Evolutionary conservation across 1,284 basidiomycete genomes (phyloP), one percentile per base, ranked within the genome.

Genomic region (Ceratobasidium sp.): DNA sequence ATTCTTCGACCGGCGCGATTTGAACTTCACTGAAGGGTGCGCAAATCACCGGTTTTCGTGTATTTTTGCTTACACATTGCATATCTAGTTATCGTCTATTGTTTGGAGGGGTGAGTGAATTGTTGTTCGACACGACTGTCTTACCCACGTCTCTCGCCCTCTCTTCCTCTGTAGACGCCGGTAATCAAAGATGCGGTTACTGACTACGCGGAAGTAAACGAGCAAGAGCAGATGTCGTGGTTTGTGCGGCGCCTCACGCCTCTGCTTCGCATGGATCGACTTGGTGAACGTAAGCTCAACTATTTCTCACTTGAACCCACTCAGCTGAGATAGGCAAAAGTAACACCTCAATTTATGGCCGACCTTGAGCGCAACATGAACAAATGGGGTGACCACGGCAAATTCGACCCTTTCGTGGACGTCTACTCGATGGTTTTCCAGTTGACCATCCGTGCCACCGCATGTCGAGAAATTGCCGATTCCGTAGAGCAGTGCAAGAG

Each of bases 1-100:
- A 17, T 67, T 67, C 36, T 67, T 41, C 33, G 53, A 57, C 24
- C 50, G 51, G 8, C 19, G 36, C 15, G 50, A 53, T 36, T 27
- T 67, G 22, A 67, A 44, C 51, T 44, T 67, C 24, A 54, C 65
- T 15, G 65, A 67, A 54, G 65, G 65, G 65, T 56, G 19, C 19
- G 14, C 44, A 14, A 11, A 63, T 8, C 11, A 4, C 4, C 36
- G 36, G 11, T 41, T 19, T 50, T 27, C n/a, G 47, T 22, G 17
- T 22, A 27, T 14, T 1, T n/a, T 36, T 2, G 45, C 15, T 36
- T n/a, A 33, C 50, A 4, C 5, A 24, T 24, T 4, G 11, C 33
- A 11, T 9, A 4, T 15, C 11, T 45, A 67, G 65, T 2, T 67
- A 67, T 17, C 50, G 50, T 17, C 51, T 67, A 17, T 27, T 67